Evolutionary conservation across 1,284 basidiomycete genomes (phyloP), one percentile per base, ranked within the genome.

Genomic region (Leccinum griseonigrum): DNA sequence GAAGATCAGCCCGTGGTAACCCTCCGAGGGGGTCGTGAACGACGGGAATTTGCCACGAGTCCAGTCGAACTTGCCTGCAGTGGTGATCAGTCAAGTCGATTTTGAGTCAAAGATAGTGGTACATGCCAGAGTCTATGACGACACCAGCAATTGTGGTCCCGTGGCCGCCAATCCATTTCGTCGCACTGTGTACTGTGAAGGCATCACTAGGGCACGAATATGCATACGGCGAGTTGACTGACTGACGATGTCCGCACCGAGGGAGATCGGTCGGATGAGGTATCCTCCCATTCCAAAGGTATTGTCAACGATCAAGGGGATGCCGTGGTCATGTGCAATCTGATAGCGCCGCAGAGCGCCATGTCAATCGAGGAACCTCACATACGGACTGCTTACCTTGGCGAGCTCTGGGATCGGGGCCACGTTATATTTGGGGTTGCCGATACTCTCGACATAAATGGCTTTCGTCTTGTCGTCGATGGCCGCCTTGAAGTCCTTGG

Each of bases 81-180:
- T 92, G 22, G 85, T 83, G 51, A 53, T 53, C 2, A 16, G 26
- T 18, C 29, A 53, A n/a, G 8, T 32, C n/a, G 51, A 31, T 31
- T 16, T 53, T 29, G 9, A 32, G 73, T 94, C 93, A 60, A 95
- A 60, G 26, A 56, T 38, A 46, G 73, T 94, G 93, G 59, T 95
- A 60, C 26, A 59, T 64, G 81, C 85, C 93, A 29, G 85, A 83
- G 73, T 95, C 93, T 58, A 95, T 74, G 64, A 96, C 81, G 22
- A 95, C 87, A 61, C 94, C 94, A 5, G 83, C 93, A 57, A 96
- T 93, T 28, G 92, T 94, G 2, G 90, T 95, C 60, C 94, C 93
- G 73, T 94, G 94, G 0, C 94, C 92, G 28, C 92, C 90, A 56
- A 95, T 94, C 94, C 94, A 95, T 73, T 96, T 95, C 3, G 94